Conservation (phyloP, 2,329 filamentous ascomycete species). For the Lachnellula subtilissima region DNA sequence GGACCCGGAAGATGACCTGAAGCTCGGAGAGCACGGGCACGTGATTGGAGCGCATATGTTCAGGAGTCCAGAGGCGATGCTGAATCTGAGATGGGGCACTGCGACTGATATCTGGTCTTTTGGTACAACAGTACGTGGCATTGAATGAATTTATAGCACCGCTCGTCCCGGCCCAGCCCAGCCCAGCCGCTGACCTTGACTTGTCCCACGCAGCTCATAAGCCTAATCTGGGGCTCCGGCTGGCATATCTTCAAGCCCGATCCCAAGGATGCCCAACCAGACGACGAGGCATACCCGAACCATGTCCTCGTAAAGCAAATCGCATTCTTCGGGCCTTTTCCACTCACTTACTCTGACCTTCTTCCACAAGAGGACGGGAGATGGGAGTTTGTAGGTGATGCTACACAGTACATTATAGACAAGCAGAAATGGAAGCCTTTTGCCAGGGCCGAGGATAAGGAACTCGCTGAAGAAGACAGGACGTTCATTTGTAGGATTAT, state of each 20-base stretch:
- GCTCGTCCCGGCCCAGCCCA: neutral
- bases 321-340: conserved; percentile 14
- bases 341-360: neutral
- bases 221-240: conserved; percentile 15
- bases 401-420: conserved; percentile 11
- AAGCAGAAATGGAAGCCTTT: conserved; percentile 24
- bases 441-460: conserved; percentile 16
- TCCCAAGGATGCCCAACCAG: conserved; percentile 16
- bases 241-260: conserved; percentile 22
- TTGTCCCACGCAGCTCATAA: conserved; percentile 11
- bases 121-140: conserved; percentile 5
- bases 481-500: conserved; percentile 39
- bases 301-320: conserved; percentile 6
- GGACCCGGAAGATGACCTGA: conserved; percentile 9
- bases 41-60: conserved; percentile 16
- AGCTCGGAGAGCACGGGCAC: conserved; percentile 9
- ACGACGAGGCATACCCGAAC: conserved; percentile 5
- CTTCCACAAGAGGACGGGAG: neutral
- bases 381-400: neutral
- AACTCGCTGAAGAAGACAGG: conserved; percentile 31
- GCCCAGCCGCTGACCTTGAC: neutral
- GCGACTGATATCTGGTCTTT: conserved; percentile 25
- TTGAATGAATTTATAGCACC: neutral
- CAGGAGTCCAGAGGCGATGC: conserved; percentile 18
- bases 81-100: conserved; percentile 20